Evolutionary conservation across 345 rosid genomes (phyloP).

Genomic region (Populus nigra): DNA sequence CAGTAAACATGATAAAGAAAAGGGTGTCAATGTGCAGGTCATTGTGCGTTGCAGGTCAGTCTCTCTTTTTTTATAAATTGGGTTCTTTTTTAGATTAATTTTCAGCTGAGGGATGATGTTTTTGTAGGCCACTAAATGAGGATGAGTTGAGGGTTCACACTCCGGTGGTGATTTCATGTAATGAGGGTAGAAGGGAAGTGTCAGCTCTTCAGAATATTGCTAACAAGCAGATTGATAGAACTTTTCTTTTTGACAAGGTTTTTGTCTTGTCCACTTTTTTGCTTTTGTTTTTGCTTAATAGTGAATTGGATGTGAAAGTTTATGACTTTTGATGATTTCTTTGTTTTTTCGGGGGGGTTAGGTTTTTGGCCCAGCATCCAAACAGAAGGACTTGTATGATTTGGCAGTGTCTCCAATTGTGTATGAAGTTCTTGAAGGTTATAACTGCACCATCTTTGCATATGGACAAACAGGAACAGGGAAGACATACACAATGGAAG

Average conservation of each 20-base stretch:
- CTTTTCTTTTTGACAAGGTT: conserved; percentile 94
- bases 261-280: background rate
- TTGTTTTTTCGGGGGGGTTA: conserved; percentile 11
- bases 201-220: conserved; percentile 82
- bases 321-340: background rate
- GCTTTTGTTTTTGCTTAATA: background rate
- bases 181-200: conserved; percentile 87
- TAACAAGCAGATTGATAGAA: conserved; percentile 93
- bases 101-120: background rate
- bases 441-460: conserved; percentile 98
- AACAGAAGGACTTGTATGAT: conserved; percentile 82
- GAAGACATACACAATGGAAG: conserved; percentile 99
- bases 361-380: conserved; percentile 95
- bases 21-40: conserved; percentile 98
- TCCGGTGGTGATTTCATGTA: conserved; percentile 83
- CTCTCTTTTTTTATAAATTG: background rate
- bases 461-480: conserved; percentile 99
- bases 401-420: conserved; percentile 87
- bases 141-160: conserved; percentile 73
- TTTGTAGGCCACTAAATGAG: conserved; percentile 81
- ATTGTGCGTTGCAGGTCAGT: conserved; percentile 90
- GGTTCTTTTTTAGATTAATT: background rate
- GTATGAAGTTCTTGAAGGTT: conserved; percentile 95
- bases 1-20: conserved; percentile 72
- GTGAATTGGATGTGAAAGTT: background rate